These are phyloP conservation scores for Xylaria sp. DNA, from an alignment of 2,329 filamentous ascomycete genomes.

Conservation along the genomic window DNA sequence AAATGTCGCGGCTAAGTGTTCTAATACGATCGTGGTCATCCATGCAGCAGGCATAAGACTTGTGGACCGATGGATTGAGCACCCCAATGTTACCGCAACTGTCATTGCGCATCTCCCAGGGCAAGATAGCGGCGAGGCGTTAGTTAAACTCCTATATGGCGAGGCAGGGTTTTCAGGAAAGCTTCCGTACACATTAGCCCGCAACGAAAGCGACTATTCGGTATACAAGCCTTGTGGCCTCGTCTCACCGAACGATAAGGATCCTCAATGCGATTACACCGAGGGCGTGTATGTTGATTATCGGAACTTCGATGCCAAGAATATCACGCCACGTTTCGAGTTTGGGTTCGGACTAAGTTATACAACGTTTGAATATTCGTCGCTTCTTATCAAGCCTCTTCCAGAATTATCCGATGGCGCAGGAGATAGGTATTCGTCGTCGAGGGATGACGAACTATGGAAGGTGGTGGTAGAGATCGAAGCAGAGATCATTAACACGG, in stretches of 20 bases:
- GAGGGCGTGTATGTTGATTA: constrained; percentile 67
- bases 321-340: constrained; percentile 61
- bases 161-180: constrained; percentile 65
- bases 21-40: constrained; percentile 71
- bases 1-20: constrained; percentile 68
- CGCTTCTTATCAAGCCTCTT: constrained; percentile 49
- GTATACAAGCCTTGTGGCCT: constrained; percentile 62
- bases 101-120: constrained; percentile 73
- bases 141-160: constrained; percentile 69
- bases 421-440: constrained; percentile 54
- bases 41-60: constrained; percentile 71
- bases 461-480: constrained; percentile 69
- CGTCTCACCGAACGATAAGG: constrained; percentile 52
- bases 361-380: constrained; percentile 62
- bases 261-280: constrained; percentile 71
- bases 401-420: constrained; percentile 1
- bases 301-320: constrained; percentile 61
- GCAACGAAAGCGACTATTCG: constrained; percentile 62
- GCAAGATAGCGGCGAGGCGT: constrained; percentile 70
- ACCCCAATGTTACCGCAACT: constrained; percentile 72
- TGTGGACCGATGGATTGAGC: constrained; percentile 72
- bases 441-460: constrained; percentile 69
- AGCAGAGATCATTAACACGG: constrained; percentile 71
- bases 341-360: constrained; percentile 69
- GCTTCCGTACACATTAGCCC: constrained; percentile 71